Base-by-base conservation (phyloP, 176 grass and related monocot genomes). In the Zoysia pacifica region DNA sequence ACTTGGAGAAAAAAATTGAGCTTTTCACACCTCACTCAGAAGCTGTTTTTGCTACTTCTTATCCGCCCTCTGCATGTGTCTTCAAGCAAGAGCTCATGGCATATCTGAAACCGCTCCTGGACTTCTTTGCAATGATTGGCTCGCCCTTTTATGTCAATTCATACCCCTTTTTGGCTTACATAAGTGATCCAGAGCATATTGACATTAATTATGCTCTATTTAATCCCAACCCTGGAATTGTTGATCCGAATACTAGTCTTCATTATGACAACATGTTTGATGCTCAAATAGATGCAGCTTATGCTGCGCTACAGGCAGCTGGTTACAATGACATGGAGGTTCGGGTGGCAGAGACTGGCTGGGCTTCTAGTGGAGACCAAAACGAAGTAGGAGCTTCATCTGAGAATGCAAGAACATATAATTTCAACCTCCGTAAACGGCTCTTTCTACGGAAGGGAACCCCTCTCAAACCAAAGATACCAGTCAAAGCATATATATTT, bases 211-310 rank as follows among this genome's bases (percentile, higher is more conserved):
- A 99, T 66, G 97, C 97, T 62, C 97, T 99, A 69, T 96, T 99
- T 59, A 73, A 93, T 46, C 70, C 92, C 19, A 99, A 99, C 75
- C 64, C 70, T 43, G 97, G 97, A 79, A 84, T 99, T 44, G 16
- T 77, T 69, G 97, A 99, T 79, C 83, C 71, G 3, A 99, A 99
- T 51, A 91, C 79, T 15, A 88, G 86, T 84, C 81, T 99, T 78
- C 97, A 96, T 67, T 99, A 99, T 61, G 93, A 99, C 48, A 99
- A 99, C 82, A 96, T 99, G 93, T 96, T 99, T 76, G 97, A 99
- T 82, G 97, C 97, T 35, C 97, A 99, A 85, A 72, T 99, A 78
- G 97, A 99, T 96, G 97, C 97, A 69, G 86, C 93, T 86, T 96
- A 99, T 67, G 82, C 90, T 81, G 97, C 97, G 42, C 81, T 99